Evolutionary conservation across 768 basidiomycete genomes (phyloP), one percentile per base, ranked within the genome.

Genomic region (Mrakia frigida): DNA sequence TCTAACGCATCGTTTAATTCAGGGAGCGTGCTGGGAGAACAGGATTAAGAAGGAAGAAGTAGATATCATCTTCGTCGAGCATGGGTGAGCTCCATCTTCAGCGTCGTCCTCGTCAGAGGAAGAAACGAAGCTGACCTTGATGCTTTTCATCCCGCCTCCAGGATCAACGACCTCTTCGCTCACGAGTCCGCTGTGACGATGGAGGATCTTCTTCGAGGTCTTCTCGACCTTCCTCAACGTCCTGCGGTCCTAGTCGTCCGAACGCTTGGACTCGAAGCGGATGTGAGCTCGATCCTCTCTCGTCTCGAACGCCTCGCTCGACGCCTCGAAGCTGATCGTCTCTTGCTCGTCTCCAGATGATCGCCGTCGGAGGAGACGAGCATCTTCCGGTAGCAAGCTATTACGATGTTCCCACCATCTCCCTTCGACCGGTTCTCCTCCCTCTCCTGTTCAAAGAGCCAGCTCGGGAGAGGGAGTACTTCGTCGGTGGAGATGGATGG

Each of bases 11-110:
- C 33, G 1, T 37, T 18, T 33, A 25, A 7, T 25, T 35, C 25
- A 39, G 25, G 65, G 37, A 14, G 65, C 65, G 2, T 68, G 65
- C 65, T 68, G 65, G 65, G 65, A 68, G 65, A 68, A 68, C 65
- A 13, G 65, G 16, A 68, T 68, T 23, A 23, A 41, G 5, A 68
- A 68, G 37, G 39, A 68, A 2, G 63, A 65, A 9, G 65, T 68
- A 7, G 65, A 68, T n/a, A 41, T 68, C 25, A 39, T 68, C 35
- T 68, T 68, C n/a, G 65, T 68, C 1, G 65, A 68, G 23, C 65
- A 68, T n/a, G 65, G 65, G 65, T 68, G 21, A 41, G 65, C 43
- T 18, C 61, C 14, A 6, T 33, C 18, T 31, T 13, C 33, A n/a
- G n/a, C 7, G 6, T 59, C 23, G 6, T 23, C 23, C 7, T 59